phyloP scores from a whole-genome alignment of 345 rosid genomes.

The Heritiera fomes region DNA sequence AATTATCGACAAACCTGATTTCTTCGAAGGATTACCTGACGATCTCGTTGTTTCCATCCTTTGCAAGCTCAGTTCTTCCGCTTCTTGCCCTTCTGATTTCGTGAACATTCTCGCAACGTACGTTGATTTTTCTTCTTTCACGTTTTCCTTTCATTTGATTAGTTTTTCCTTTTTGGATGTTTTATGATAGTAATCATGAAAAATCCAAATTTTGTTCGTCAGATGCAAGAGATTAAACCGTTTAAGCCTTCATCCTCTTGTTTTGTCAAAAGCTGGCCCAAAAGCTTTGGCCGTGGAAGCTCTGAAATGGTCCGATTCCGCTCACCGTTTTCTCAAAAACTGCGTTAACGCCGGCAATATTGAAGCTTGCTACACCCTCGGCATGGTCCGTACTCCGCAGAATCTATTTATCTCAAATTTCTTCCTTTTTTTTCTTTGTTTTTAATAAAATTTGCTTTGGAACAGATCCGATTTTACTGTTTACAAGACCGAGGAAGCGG shows the following conservation, averaged over 20 bases:
- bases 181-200: neutral
- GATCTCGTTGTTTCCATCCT: constrained; percentile 59
- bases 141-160: neutral
- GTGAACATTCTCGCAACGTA: constrained; percentile 49
- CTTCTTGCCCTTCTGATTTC: constrained; percentile 60
- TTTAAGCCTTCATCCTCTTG: constrained; percentile 42
- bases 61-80: constrained; percentile 50
- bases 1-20: constrained; percentile 23
- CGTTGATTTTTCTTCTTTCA: constrained; percentile 3
- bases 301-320: constrained; percentile 54
- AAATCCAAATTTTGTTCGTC: neutral
- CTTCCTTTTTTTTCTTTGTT: neutral
- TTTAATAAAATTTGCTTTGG: too few relatives aligned
- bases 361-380: constrained; percentile 58
- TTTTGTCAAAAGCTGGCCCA: constrained; percentile 47
- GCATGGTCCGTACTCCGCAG: constrained; percentile 56
- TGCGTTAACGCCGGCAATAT: constrained; percentile 57
- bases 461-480: constrained; percentile 76
- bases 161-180: neutral
- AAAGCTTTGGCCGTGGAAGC: constrained; percentile 46
- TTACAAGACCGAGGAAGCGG: constrained; percentile 50
- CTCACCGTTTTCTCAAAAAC: constrained; percentile 53
- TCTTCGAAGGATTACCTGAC: constrained; percentile 54
- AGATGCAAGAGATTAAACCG: constrained; percentile 54
- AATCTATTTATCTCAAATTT: neutral